Conservation (phyloP, 2,329 filamentous ascomycete genomes). For the Trichophyton verrucosum region DNA sequence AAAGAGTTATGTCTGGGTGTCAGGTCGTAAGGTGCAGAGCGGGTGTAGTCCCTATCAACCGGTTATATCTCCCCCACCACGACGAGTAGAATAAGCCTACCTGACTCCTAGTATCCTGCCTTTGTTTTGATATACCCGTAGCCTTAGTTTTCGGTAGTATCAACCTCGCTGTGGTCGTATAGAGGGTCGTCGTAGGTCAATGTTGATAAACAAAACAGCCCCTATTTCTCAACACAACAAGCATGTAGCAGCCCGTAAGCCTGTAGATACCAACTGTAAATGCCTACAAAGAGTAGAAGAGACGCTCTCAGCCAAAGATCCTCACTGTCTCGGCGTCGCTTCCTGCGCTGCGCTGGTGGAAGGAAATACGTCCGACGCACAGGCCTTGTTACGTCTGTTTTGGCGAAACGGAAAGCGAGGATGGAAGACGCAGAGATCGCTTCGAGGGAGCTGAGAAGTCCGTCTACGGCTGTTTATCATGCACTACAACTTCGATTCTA, state of each 20-base stretch:
- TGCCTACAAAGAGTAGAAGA: background rate
- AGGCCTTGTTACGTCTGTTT: background rate
- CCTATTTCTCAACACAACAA: background rate
- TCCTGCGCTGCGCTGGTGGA: slow-evolving; percentile 1
- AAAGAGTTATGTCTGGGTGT: background rate
- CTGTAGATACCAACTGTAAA: background rate
- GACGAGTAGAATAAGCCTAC: background rate
- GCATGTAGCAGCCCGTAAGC: background rate
- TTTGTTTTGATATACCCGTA: background rate
- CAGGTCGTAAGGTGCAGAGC: background rate
- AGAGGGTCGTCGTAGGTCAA: background rate
- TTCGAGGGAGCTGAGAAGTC: background rate
- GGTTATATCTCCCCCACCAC: background rate
- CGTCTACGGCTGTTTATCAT: background rate
- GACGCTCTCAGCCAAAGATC: background rate
- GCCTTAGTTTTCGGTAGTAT: background rate
- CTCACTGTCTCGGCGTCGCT: background rate
- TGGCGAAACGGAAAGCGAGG: slow-evolving; percentile 1
- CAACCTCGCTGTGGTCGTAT: background rate
- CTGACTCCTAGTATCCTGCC: background rate
- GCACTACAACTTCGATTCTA: background rate
- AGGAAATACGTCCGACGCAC: slow-evolving; percentile 2
- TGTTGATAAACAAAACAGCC: background rate
- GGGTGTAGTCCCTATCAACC: background rate
- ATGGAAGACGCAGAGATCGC: too few relatives aligned